Base-by-base conservation (phyloP, 1,139 yeast species). In the Eremothecium gossypii region DNA sequence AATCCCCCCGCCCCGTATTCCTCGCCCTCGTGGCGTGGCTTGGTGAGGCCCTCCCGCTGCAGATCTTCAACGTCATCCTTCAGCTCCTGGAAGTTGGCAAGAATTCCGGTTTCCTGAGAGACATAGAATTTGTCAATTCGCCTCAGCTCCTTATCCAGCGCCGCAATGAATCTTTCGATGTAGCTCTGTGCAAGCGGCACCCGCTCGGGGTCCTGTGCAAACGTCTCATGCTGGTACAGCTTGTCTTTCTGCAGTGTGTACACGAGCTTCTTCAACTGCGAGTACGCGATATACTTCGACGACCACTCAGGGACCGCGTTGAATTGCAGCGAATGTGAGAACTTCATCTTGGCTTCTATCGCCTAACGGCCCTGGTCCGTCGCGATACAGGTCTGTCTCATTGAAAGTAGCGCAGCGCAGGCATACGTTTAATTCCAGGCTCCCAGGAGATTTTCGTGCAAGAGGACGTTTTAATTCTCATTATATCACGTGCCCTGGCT, bases 271-370 rank as follows among this genome's bases (percentile, higher is more conserved):
- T 80, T 80, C 49, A 80, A 63, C 36, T 81, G 77, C 4, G 84
- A 77, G 57, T 80, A 80, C n/a, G 83, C 81, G 44, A 80, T 74
- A 56, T 80, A 80, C 58, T 79, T 78, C 13, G 83, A 77, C 10
- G 83, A 73, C 87, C 87, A 80, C 61, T 80, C 87, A 1, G 87
- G 86, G 2, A 80, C 87, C 29, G 86, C 84, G 55, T 80, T 80
- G 57, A 80, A 79, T 67, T 79, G 85, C 51, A 80, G 62, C 7
- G 85, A 79, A 57, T 80, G 86, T 2, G 86, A 78, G 58, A 80
- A 80, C 69, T 80, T 80, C 87, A 80, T 80, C 11, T 9, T 17
- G 7, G n/a, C 17, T 29, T 17, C 23, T 17, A 17, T 6, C 23
- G 23, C 23, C 23, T 17, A 17, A 17, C 23, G 23, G 23, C 23